phyloP scores from a whole-genome alignment of 768 basidiomycete species.

The Termitomyces sp. region DNA sequence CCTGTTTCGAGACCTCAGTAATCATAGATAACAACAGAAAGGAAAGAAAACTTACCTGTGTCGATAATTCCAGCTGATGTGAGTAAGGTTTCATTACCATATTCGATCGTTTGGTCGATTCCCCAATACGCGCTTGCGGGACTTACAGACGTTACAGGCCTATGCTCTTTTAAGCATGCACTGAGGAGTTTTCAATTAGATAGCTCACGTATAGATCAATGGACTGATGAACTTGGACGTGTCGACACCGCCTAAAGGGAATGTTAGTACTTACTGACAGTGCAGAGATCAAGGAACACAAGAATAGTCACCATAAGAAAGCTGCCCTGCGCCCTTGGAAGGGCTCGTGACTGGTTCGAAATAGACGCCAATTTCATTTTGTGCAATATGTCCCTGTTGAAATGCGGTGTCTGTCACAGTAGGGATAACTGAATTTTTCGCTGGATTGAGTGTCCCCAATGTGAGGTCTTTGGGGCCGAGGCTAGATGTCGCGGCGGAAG shows the following conservation, averaged over 20 bases:
- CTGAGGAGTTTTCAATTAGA: neutral
- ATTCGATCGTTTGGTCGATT: slow-evolving; percentile 52
- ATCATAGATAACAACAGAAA: neutral
- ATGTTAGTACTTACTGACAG: neutral
- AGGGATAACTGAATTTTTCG: slow-evolving; percentile 26
- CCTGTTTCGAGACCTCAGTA: slow-evolving; percentile 19
- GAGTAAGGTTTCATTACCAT: slow-evolving; percentile 41
- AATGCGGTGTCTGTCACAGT: slow-evolving; percentile 58
- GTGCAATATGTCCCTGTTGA: slow-evolving; percentile 30
- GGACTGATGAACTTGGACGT: slow-evolving; percentile 34
- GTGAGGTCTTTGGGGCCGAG: slow-evolving; percentile 61
- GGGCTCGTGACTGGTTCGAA: slow-evolving; percentile 42
- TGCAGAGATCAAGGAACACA: neutral
- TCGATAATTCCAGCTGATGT: slow-evolving; percentile 56
- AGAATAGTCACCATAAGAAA: slow-evolving; percentile 51
- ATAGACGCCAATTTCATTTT: slow-evolving; percentile 43
- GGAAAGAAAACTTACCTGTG: slow-evolving; percentile 33
- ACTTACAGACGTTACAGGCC: slow-evolving; percentile 40
- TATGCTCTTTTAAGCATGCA: slow-evolving; percentile 11
- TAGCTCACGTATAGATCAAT: slow-evolving; percentile 37
- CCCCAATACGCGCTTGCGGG: slow-evolving; percentile 56
- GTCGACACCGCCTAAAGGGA: neutral
- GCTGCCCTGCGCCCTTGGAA: slow-evolving; percentile 40
- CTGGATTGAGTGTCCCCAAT: slow-evolving; percentile 30
- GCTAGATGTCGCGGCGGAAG: slow-evolving; percentile 25